Conservation (phyloP, 2,329 filamentous ascomycete genomes). For the Xylariales sp. region DNA sequence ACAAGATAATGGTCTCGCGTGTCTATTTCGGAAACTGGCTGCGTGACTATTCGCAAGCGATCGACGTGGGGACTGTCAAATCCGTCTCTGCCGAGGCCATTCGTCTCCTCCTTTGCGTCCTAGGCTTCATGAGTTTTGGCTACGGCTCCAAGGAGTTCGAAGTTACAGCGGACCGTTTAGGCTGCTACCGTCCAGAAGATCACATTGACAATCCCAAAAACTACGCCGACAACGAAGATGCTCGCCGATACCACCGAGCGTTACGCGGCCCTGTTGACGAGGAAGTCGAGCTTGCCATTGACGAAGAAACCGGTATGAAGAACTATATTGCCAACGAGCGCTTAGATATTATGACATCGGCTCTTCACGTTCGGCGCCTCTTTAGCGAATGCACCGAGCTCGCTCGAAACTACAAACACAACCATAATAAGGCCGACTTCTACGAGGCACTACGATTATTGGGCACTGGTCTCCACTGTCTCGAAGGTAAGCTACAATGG, state of each 20-base stretch:
- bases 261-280: slow-evolving; percentile 87
- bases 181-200: slow-evolving; percentile 84
- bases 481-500: slow-evolving; percentile 69
- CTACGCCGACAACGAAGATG: slow-evolving; percentile 90
- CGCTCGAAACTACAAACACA: slow-evolving; percentile 77
- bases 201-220: slow-evolving; percentile 84
- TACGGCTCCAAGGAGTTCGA: slow-evolving; percentile 88
- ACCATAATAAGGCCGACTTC: slow-evolving; percentile 78
- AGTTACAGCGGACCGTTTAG: slow-evolving; percentile 81
- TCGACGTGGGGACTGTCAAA: slow-evolving; percentile 93
- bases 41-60: slow-evolving; percentile 90
- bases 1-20: slow-evolving; percentile 86
- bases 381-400: slow-evolving; percentile 81
- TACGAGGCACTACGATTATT: slow-evolving; percentile 88
- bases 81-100: slow-evolving; percentile 91
- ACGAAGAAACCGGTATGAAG: slow-evolving; percentile 82
- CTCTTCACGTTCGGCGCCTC: slow-evolving; percentile 78
- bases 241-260: slow-evolving; percentile 81
- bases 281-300: slow-evolving; percentile 79
- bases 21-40: slow-evolving; percentile 99
- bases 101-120: slow-evolving; percentile 85
- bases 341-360: slow-evolving; percentile 82
- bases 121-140: slow-evolving; percentile 90
- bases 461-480: slow-evolving; percentile 88
- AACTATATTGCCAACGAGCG: slow-evolving; percentile 94